Base-by-base conservation (phyloP, 1,139 yeast species). In the Debaryomyces sp. region DNA sequence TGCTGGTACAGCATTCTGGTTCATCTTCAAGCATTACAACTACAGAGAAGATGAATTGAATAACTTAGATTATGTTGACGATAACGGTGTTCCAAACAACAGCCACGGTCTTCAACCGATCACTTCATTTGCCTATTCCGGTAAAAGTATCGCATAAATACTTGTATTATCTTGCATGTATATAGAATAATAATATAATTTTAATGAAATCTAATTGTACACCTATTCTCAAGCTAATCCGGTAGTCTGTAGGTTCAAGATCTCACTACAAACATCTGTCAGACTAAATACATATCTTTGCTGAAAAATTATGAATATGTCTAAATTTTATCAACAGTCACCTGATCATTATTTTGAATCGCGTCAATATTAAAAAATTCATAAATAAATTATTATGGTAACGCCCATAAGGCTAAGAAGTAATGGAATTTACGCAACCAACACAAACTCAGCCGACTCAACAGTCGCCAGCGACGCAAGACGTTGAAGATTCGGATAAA, bases 371-470 rank as follows among this genome's bases (percentile, higher is more conserved):
- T 34, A 43, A 41, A 41, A 30, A 41, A 12, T 29, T 41, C 26
- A 41, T 9, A 12, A 8, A 27, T 26, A 9, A 29, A 13, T 13
- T 27, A 15, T 27, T 26, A 13, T 8, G 30, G 15, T 27, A 4
- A 37, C 21, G 27, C 13, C 8, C 24, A 15, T 18, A 37, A 23
- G 17, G 41, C 18, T 23, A 24, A 5, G 12, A 17, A 41, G 43
- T 21, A 41, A 64, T 64, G 68, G 67, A 63, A 52, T 59, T 55
- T 41, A 67, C 73, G 59, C 77, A 80, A 62, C 78, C 81, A 9
- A 80, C 86, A 0, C 87, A 83, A 62, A 81, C 87, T 2, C 90
- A 84, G 67, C 86, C 89, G 8, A 85, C 92, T 4, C 81, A 76
- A 42, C 89, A 84, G 64, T 68, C 77, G 10, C 75, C 78, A 2